Base-by-base conservation (phyloP, 2,329 filamentous ascomycete genomes). In the Colletotrichum graminicola region DNA sequence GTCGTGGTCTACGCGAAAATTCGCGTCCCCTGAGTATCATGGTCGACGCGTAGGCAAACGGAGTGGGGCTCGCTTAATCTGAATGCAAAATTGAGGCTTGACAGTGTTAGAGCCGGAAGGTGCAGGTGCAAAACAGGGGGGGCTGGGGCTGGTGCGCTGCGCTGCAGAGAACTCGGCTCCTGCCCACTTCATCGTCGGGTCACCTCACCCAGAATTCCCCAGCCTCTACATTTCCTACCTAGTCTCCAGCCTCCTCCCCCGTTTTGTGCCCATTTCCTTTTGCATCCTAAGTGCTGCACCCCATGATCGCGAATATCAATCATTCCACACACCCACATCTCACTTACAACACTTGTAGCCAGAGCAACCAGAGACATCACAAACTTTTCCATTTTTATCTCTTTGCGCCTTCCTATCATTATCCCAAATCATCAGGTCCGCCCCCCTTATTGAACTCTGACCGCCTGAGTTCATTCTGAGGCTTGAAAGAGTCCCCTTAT, bases 241-340 rank as follows among this genome's bases (percentile, higher is more conserved):
- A 65, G 60, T 26, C 68, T 64, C 68, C 68, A 71, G 68, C 70
- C 70, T 72, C 63, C 54, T 61, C 70, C 67, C 67, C 56, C 66
- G 60, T 70, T 71, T 32, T 61, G 56, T 47, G 55, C 62, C 70
- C 62, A 36, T 72, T 72, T 54, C 62, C 66, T 62, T 36, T 36
- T 66, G 69, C 69, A 72, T 62, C 68, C 62, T 43, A 72, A 70
- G 55, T 71, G 56, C 67, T 51, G 57, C 57, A 39, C 54, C 67
- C 69, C 69, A 68, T 63, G 54, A 64, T 72, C 66, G 66, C 69
- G 39, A 64, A 60, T 60, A 72, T 69, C 65, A 66, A 55, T 67
- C 67, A 72, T 72, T 67, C 69, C 69, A 69, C 66, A 72, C 66
- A 69, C 64, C 69, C 69, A 72, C 69, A 47, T 64, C 66, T 69